phyloP scores from a whole-genome alignment of 495 filamentous ascomycete genomes.

The Aspergillus sclerotioniger region DNA sequence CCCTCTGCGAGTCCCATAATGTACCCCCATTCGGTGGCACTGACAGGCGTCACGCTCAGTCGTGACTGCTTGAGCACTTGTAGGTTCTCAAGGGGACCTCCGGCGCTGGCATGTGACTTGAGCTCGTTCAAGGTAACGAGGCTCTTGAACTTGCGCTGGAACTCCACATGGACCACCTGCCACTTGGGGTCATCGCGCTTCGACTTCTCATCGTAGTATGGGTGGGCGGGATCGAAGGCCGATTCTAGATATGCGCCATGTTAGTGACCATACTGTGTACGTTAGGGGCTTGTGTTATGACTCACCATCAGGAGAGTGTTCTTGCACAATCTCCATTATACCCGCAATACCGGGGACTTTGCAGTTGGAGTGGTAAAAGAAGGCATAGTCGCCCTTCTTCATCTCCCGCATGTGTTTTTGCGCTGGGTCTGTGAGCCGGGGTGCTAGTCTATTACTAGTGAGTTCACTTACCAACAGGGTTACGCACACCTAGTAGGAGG shows the following conservation, averaged over 20 bases:
- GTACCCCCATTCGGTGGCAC: conserved; percentile 73
- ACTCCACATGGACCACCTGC: conserved; percentile 84
- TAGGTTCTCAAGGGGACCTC: conserved; percentile 71
- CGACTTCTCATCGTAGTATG: conserved; percentile 80
- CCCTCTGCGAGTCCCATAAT: conserved; percentile 53
- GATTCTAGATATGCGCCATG: conserved; percentile 51
- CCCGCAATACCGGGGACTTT: conserved; percentile 88
- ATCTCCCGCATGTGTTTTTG: conserved; percentile 86
- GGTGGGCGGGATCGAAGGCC: conserved; percentile 71
- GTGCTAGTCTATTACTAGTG: neutral
- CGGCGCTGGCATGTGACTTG: conserved; percentile 56
- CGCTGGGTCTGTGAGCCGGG: conserved; percentile 44
- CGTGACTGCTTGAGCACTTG: conserved; percentile 76
- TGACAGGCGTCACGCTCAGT: conserved; percentile 81
- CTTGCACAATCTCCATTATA: conserved; percentile 87
- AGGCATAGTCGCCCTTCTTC: conserved; percentile 87
- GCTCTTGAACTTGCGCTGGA: conserved; percentile 74
- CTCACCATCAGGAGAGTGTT: conserved; percentile 73
- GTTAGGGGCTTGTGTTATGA: conserved; percentile 13
- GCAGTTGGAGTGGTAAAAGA: conserved; percentile 98
- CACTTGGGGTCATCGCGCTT: conserved; percentile 78
- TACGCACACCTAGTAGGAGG: conserved; percentile 51
- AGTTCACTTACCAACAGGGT: conserved; percentile 46
- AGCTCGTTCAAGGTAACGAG: conserved; percentile 72
- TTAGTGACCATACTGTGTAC: conserved; percentile 8